These are phyloP conservation scores for Neurospora sp. DNA, from an alignment of 495 filamentous ascomycete genomes.

Conservation along the genomic window DNA sequence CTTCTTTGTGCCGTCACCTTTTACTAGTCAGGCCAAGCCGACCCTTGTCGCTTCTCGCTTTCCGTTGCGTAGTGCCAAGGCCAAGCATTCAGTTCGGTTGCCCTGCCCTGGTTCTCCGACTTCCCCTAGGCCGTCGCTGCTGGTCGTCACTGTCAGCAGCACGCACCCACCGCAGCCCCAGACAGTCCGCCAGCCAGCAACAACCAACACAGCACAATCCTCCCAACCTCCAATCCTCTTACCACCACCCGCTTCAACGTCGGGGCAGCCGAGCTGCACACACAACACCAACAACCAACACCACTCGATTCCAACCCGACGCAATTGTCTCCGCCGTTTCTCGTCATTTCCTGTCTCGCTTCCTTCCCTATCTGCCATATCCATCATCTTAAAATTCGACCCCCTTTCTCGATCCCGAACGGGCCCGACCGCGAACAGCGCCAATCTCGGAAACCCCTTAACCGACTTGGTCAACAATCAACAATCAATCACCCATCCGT, in stretches of 20 bases:
- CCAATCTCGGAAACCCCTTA: not conserved
- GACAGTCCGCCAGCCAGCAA: not conserved
- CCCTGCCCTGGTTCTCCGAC: not conserved
- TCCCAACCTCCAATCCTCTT: not conserved
- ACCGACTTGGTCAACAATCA: not conserved
- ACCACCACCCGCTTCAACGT: not conserved
- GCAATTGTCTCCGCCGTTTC: not conserved
- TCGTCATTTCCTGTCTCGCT: not conserved
- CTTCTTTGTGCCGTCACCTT: not conserved
- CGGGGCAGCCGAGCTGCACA: not conserved
- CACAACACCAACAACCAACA: not conserved
- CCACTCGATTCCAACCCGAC: not conserved
- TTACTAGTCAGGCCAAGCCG: not conserved
- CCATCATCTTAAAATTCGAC: not conserved
- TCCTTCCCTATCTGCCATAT: not conserved
- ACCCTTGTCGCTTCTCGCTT: not conserved
- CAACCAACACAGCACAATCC: not conserved
- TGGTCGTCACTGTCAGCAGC: not conserved
- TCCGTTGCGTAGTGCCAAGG: not conserved
- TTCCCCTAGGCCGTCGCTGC: not conserved
- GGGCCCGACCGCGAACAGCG: not conserved
- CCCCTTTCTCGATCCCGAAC: not conserved
- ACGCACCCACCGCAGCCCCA: not conserved
- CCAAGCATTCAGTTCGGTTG: not conserved
- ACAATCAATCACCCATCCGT: not conserved